Percentiles rank a stretch among this genome's conserved stretches.
phyloP scores from a whole-genome alignment of 2,329 filamentous ascomycete species.

The Verticillium longisporum region DNA sequence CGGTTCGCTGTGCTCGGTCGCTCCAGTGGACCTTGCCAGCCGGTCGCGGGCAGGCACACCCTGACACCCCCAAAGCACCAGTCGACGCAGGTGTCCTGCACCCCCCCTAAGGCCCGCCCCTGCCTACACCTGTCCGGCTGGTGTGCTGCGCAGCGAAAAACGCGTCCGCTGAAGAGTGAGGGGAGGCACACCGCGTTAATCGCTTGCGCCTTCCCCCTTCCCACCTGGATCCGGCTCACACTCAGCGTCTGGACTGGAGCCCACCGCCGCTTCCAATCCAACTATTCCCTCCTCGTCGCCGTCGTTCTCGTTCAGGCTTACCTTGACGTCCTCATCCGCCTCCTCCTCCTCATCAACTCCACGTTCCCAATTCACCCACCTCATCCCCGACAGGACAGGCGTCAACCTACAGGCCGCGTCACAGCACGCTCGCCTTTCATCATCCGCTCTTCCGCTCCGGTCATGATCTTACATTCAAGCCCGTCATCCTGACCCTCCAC shows the following conservation, averaged over 20 bases:
- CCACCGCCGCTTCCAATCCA: not conserved
- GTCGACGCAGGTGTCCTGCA: too few species aligned
- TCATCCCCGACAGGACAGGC: not conserved
- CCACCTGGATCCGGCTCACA: not conserved
- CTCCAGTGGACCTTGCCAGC: not conserved
- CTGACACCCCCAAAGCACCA: too few species aligned
- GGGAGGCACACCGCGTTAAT: not conserved
- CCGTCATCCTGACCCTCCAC: slow-evolving; percentile 1
- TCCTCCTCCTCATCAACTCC: not conserved
- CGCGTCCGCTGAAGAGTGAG: not conserved
- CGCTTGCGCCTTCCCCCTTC: not conserved
- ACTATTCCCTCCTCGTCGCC: slow-evolving; percentile 4
- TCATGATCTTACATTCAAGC: not conserved
- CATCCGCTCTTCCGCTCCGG: not conserved
- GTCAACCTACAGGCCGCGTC: not conserved
- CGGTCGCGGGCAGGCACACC: not conserved
- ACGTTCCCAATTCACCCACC: not conserved
- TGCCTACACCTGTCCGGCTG: not conserved
- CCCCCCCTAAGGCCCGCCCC: not conserved
- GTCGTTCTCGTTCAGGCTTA: slow-evolving; percentile 5
- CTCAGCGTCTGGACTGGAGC: not conserved
- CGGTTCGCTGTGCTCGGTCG: not conserved
- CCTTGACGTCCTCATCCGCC: not conserved
- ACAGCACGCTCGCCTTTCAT: not conserved
- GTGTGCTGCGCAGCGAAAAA: not conserved